Evolutionary conservation across 345 rosid genomes (phyloP), one percentile per base, ranked within the genome.

Genomic region (Pistacia vera): DNA sequence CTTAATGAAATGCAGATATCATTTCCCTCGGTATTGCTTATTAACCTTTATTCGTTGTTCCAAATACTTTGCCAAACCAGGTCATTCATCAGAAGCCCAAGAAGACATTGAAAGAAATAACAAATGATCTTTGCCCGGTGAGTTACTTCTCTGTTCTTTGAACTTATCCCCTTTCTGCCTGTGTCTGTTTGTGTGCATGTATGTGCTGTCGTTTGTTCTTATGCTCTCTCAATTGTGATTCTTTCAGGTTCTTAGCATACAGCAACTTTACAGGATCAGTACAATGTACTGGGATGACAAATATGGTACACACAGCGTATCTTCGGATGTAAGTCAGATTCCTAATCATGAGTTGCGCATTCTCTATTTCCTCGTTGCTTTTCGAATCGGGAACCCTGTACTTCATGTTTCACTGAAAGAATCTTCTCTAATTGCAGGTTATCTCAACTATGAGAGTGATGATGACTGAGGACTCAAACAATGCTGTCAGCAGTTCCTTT

Each of bases 231-330:
- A 58, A 68, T 52, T 46, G 25, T 55, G 11, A 22, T 70, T 75
- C 46, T 77, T 78, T 76, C 90, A 96, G 99, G 97, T 88, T 75
- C 97, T 96, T 78, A 93, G 98, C 89, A 81, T 96, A 76, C 95
- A 91, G 66, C 99, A 96, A 73, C 70, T 93, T 66, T 96, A 96
- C 82, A 81, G 98, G 88, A 93, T 96, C 82, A 88, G 98, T 80
- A 91, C 97, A 63, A 93, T 93, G 98, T 96, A 96, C 78, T 96
- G 93, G 90, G 99, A 96, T 71, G 97, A 93, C 86, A 96, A 93
- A 80, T 96, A 96, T 46, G 95, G 97, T 55, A 93, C 98, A 28
- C 99, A 88, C 38, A 93, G 89, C 61, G 98, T 93, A 70, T 93
- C 99, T 67, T 77, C 97, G 65, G 97, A 96, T 74, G 99, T 93